These are phyloP conservation scores for Herpetomonas samuelpessoai DNA, from an alignment of 208 protist genomes.

Conservation along the genomic window DNA sequence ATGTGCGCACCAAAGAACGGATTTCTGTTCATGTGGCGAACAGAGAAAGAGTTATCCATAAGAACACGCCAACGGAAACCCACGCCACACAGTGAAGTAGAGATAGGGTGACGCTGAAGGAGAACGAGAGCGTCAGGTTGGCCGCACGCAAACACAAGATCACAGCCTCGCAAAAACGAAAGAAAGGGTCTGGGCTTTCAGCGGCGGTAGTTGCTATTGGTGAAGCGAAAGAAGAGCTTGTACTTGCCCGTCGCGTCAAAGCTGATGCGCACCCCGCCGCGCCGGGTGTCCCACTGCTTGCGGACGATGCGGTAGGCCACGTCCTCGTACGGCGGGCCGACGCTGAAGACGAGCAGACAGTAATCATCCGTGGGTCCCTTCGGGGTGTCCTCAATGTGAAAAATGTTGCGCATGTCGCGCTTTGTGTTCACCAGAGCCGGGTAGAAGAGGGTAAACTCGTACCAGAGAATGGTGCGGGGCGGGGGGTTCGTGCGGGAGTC, in stretches of 20 bases:
- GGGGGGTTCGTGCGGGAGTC: slow-evolving; percentile 97
- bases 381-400: slow-evolving; percentile 81
- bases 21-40: no score
- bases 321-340: slow-evolving; percentile 98
- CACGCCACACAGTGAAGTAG: no score
- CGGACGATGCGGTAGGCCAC: slow-evolving; percentile 98
- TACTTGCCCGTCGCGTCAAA: slow-evolving; percentile 91
- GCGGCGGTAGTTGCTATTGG: slow-evolving; percentile 84
- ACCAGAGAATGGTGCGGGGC: slow-evolving; percentile 98
- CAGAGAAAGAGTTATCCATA: no score
- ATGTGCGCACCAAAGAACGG: no score
- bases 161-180: no score
- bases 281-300: slow-evolving; percentile 95
- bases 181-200: slow-evolving; percentile 24
- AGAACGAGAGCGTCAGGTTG: no score
- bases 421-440: slow-evolving; percentile 95
- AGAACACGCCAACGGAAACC: no score
- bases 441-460: slow-evolving; percentile 99
- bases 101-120: no score
- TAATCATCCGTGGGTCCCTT: slow-evolving; percentile 79
- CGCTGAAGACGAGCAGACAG: slow-evolving; percentile 92
- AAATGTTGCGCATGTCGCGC: slow-evolving; percentile 91
- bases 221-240: slow-evolving; percentile 84
- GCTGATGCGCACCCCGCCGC: slow-evolving; percentile 93
- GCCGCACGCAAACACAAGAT: no score